Base-by-base conservation (phyloP, 306 rosid species). In the Castanospermum australe region DNA sequence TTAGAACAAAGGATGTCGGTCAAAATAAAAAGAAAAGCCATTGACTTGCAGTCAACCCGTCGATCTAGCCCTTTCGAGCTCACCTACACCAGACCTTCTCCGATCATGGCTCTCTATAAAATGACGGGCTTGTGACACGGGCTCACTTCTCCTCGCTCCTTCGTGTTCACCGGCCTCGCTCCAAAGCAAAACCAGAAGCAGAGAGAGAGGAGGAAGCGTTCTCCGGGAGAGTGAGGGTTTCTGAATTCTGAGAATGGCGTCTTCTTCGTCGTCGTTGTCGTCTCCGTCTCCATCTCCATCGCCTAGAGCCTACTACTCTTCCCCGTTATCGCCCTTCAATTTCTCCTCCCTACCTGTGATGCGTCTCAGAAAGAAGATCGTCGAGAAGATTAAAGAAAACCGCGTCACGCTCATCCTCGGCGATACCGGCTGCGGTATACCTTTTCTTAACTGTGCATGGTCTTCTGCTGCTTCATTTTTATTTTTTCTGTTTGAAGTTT, bases 361-460 rank as follows among this genome's bases (percentile, higher is more conserved):
- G 91, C 42, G 90, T 59, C 79, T 84, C 82, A 87, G 89, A 35
- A 67, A 77, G 52, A 94, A 81, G 71, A 92, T 94, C 82, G 86
- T 92, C n/a, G 92, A 94, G 81, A 93, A 91, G 83, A 77, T 93
- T 24, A 45, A 50, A n/a, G 81, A 88, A 5, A 94, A 94, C 90
- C 97, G 97, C 78, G 96, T 94, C 74, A 94, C 98, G 17, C 95
- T 91, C 39, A 90, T 94, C 71, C 86, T 94, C 59, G 98, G 98
- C 36, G 98, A 94, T 51, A 68, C 98, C 70, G 98, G 98, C 59
- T 92, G 98, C 66, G 98, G 98, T 92, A 80, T 14, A 75, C 11
- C 22, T 4, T 7, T 73, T 13, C 21, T 55, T 8, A 15, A 77
- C 62, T 67, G 18, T 62, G 9, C 7, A 32, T 15, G 10, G 11